phyloP scores from a whole-genome alignment of 495 filamentous ascomycete species.

The Parmelia sp. region DNA sequence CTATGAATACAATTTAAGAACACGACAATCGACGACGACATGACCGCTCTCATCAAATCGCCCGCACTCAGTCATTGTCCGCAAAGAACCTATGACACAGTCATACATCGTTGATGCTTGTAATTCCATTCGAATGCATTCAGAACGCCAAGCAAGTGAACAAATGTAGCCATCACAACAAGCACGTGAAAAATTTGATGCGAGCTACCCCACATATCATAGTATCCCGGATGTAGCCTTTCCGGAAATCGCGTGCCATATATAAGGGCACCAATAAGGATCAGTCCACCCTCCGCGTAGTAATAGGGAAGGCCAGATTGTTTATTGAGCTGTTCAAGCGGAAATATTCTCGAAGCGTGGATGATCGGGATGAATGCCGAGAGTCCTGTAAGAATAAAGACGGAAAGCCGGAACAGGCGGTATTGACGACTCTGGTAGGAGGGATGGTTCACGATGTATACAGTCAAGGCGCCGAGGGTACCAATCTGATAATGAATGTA shows the following conservation, averaged over 20 bases:
- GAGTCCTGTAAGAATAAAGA: conserved; percentile 42
- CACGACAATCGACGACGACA: too few relatives aligned
- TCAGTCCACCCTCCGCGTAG: not conserved
- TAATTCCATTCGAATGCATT: conserved; percentile 14
- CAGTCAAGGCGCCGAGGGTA: conserved; percentile 32
- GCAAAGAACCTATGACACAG: not conserved
- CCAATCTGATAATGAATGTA: conserved; percentile 25
- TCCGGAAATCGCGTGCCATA: not conserved
- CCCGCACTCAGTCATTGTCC: not conserved
- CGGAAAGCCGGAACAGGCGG: conserved; percentile 24
- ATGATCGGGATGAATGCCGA: conserved; percentile 44
- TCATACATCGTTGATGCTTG: not conserved
- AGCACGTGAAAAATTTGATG: too few relatives aligned
- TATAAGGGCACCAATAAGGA: not conserved
- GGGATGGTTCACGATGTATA: conserved; percentile 37
- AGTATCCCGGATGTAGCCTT: too few relatives aligned
- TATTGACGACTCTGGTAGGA: conserved; percentile 24
- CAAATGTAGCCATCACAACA: conserved; percentile 51
- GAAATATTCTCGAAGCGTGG: conserved; percentile 41
- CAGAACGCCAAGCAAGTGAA: conserved; percentile 51
- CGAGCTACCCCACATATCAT: too few relatives aligned
- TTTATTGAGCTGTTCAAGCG: conserved; percentile 34
- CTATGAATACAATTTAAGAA: too few relatives aligned
- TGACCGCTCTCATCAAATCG: not conserved
- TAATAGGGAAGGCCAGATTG: conserved; percentile 44